Conservation (phyloP, 805 yeast genomes). For the Yamadazyma tumulicola region DNA sequence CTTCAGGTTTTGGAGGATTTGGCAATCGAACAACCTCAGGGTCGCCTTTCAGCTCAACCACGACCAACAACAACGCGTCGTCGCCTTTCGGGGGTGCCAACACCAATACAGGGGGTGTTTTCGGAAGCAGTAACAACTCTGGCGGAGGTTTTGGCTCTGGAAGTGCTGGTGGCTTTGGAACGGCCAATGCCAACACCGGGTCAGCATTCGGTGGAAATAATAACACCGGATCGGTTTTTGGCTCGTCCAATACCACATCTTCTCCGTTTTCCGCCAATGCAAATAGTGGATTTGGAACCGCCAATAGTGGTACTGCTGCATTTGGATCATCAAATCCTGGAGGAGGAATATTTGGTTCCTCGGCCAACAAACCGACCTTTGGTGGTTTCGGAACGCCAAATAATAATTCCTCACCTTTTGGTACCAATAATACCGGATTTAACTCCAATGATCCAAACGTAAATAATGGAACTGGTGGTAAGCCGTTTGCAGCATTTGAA, state of each 20-base stretch:
- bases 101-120: constrained; percentile 17
- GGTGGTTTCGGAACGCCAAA: constrained; percentile 18
- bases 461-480: constrained; percentile 66
- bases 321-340: constrained; percentile 21
- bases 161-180: constrained; percentile 8
- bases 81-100: constrained; percentile 35
- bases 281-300: constrained; percentile 10
- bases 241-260: constrained; percentile 21
- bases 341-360: constrained; percentile 26
- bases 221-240: constrained; percentile 33
- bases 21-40: constrained; percentile 22
- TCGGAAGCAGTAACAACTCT: constrained; percentile 20
- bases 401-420: constrained; percentile 20
- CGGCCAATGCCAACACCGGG: constrained; percentile 4
- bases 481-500: constrained; percentile 63
- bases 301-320: constrained; percentile 12
- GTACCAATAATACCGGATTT: constrained; percentile 17
- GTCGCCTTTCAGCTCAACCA: constrained; percentile 35
- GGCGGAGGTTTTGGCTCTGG: constrained; percentile 6
- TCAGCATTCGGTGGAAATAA: constrained; percentile 41
- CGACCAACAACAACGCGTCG: constrained; percentile 18
- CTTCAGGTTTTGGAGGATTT: constrained; percentile 54
- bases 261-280: constrained; percentile 14
- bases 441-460: constrained; percentile 29
- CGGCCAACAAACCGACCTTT: constrained; percentile 21